Conservation (phyloP, 1,284 basidiomycete genomes). For the Farysia itapuensis region DNA sequence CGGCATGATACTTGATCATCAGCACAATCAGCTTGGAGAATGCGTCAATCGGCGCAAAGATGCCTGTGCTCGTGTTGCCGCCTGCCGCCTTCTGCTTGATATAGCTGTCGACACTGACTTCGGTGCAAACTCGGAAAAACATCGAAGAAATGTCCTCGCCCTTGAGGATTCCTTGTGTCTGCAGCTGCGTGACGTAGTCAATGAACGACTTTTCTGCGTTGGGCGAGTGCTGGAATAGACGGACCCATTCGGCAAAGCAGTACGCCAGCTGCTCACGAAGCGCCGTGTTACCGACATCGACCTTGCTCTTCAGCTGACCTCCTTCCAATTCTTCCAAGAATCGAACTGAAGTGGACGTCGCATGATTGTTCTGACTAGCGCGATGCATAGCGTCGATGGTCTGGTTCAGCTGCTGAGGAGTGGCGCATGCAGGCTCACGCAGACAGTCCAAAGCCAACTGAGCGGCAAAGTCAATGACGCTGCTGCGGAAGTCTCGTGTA, state of each 20-base stretch:
- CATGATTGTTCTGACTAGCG: slow-evolving; percentile 70
- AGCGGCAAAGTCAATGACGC: slow-evolving; percentile 78
- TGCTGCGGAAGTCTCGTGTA: slow-evolving; percentile 72
- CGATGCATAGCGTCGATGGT: slow-evolving; percentile 76
- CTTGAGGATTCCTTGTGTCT: slow-evolving; percentile 93
- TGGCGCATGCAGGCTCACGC: slow-evolving; percentile 71
- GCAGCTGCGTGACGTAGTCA: slow-evolving; percentile 93
- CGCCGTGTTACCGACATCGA: slow-evolving; percentile 47
- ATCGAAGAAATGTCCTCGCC: slow-evolving; percentile 94
- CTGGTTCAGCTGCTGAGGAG: slow-evolving; percentile 76
- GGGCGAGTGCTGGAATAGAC: slow-evolving; percentile 85
- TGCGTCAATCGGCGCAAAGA: slow-evolving; percentile 90
- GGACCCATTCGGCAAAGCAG: slow-evolving; percentile 81
- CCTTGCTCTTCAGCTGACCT: slow-evolving; percentile 59
- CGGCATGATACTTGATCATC: slow-evolving; percentile 99
- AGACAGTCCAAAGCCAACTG: slow-evolving; percentile 84
- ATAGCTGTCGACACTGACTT: slow-evolving; percentile 89
- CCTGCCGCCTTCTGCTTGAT: slow-evolving; percentile 79
- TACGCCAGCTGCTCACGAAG: slow-evolving; percentile 65
- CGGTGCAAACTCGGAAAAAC: slow-evolving; percentile 97
- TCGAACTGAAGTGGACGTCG: slow-evolving; percentile 73
- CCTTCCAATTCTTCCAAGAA: slow-evolving; percentile 68
- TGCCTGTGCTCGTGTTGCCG: slow-evolving; percentile 70
- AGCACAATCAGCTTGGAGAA: slow-evolving; percentile 92
- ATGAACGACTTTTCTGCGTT: slow-evolving; percentile 93